Base-by-base conservation (phyloP, 306 rosid species). In the Vigna radiata region DNA sequence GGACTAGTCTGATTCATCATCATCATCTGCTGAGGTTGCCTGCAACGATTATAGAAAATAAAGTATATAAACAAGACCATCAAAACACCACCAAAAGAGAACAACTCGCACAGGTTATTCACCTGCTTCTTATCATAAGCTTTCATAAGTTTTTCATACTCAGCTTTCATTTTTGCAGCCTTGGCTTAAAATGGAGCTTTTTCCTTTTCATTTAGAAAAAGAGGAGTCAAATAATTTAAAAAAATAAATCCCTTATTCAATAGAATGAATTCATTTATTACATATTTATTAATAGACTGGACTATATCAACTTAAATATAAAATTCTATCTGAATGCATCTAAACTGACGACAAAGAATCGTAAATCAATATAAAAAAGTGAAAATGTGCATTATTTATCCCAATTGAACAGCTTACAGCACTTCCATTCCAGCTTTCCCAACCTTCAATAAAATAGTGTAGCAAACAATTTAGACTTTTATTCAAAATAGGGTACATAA, bases 401-500 rank as follows among this genome's bases (percentile, higher is more conserved):
- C 2, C 54, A 72, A 73, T 21, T 21, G 80, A 17, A 58, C 3
- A 43, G 60, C 98, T 86, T 86, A 91, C 98, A 4, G 88, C 88
- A 12, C 3, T 65, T 82, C 87, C 79, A 97, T 97, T 85, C 97
- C 97, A 83, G 98, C 98, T 87, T 91, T 93, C 43, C 96, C 98
- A 74, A 93, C 98, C 97, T 93, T 84, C 83, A 87, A 68, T 70
- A 52, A 66, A 61, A 76, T 55, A 48, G 27, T 0, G 41, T 55
- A 68, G 27, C 25, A 48, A 27, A 49, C 2, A 39, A 64, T 53
- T 78, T 39, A 56, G 81, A 59, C 21, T 29, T 59, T 36, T 21
- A 21, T 68, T 68, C 44, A n/a, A 46, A 65, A 37, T 17, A 25
- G 1, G 13, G 19, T 0, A 39, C 37, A 75, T 66, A 7, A 18